phyloP scores from a whole-genome alignment of 768 basidiomycete species.

The Hirschioporus abietinus region DNA sequence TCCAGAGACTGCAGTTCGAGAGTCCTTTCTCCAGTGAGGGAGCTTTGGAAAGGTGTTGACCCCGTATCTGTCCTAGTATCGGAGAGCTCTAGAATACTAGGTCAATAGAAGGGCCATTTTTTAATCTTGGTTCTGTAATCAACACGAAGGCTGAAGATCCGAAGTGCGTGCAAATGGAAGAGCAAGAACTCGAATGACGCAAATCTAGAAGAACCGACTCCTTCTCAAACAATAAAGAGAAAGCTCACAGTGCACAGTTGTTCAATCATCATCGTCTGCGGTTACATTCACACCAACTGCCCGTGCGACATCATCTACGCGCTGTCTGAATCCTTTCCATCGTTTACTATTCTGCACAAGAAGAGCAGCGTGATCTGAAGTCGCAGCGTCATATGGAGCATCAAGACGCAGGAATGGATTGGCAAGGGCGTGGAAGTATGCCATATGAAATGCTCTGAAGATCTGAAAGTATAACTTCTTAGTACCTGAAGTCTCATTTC shows the following conservation, averaged over 20 bases:
- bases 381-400: conserved; percentile 37
- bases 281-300: conserved; percentile 40
- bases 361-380: conserved; percentile 46
- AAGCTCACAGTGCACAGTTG: conserved; percentile 18
- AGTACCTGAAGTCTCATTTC: background rate
- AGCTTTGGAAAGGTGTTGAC: conserved; percentile 31
- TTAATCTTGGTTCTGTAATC: conserved; percentile 47
- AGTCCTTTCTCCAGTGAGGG: too few species aligned
- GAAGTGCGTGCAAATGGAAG: background rate
- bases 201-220: conserved; percentile 22
- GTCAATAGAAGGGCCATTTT: conserved; percentile 71
- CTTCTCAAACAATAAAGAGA: conserved; percentile 14
- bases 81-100: conserved; percentile 59
- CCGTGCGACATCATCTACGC: conserved; percentile 71
- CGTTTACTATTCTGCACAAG: conserved; percentile 56
- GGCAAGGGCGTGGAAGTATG: conserved; percentile 75
- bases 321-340: conserved; percentile 64
- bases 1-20: too few species aligned
- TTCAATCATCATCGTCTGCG: conserved; percentile 15
- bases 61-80: conserved; percentile 94
- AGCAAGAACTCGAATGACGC: conserved; percentile 22
- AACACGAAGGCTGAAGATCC: conserved; percentile 4
- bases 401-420: conserved; percentile 83
- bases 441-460: conserved; percentile 86
- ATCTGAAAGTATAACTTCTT: conserved; percentile 41